Base-by-base conservation (phyloP, 768 basidiomycete genomes). In the Podaxis carcinomalis region DNA sequence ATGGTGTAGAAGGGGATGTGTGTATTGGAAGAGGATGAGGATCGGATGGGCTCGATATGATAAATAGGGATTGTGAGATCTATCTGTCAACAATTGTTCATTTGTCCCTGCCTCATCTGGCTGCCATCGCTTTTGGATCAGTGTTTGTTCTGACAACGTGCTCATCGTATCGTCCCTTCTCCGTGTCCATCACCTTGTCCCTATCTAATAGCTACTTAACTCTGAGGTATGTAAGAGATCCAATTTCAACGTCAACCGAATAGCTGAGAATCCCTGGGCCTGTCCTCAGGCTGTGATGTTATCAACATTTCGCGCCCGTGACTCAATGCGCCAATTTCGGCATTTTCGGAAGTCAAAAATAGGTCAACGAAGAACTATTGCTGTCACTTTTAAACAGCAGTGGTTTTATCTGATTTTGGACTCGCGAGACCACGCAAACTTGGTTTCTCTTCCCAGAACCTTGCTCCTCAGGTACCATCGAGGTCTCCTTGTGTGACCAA, bases 11-110 rank as follows among this genome's bases (percentile, higher is more conserved):
- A 54, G 37, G 51, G 40, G 51, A 46, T 35, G 19, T 53, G 59
- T 46, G 59, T 46, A 36, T 37, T 57, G 57, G 47, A 40, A 40
- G 57, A 59, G 25, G 44, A 49, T 39, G 49, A 51, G 59, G 52
- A 55, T 49, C 53, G 59, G 59, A 59, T 59, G 50, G 59, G 52
- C 53, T 61, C 59, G 59, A 61, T 61, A 54, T 47, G 59, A 61
- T 61, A 61, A 55, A 61, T 55, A 61, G 28, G 59, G 59, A 47
- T 49, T 46, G 32, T 60, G 40, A 59, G 51, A 60, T 60, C 35
- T 54, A 54, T 61, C 59, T 54, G 46, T 51, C 57, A 59, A 40
- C 39, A 40, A 59, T 51, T n/a, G 57, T 9, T 21, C 46, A 32
- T 9, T 32, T 32, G 32, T 49, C 14, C 27, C 55, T 42, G 27